Evolutionary conservation across 2,329 filamentous ascomycete genomes (phyloP).

Genomic region (Camillea tinctor): DNA sequence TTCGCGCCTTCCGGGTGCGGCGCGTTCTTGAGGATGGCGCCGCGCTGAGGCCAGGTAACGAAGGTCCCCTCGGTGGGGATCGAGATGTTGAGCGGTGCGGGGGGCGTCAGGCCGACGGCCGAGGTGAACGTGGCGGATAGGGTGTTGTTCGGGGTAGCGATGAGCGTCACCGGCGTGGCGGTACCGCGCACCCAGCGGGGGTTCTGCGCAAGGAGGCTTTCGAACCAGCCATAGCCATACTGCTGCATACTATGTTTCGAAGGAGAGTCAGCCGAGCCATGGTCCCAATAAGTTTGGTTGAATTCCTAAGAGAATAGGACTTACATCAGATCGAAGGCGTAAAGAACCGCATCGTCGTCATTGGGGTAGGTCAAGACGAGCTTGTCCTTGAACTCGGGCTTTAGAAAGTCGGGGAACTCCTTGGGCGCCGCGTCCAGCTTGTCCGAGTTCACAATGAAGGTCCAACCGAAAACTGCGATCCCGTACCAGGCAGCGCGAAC

Average conservation of each 20-base stretch:
- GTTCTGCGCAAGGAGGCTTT: constrained; percentile 46
- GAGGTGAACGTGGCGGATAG: constrained; percentile 37
- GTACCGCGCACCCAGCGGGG: constrained; percentile 54
- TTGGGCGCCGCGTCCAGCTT: constrained; percentile 34
- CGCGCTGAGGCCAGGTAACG: constrained; percentile 48
- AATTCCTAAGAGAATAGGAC: constrained; percentile 9
- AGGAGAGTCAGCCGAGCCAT: too few relatives aligned
- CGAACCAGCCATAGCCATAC: constrained; percentile 40
- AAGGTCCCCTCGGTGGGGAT: constrained; percentile 40
- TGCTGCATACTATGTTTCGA: too few relatives aligned
- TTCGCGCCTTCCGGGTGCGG: constrained; percentile 51
- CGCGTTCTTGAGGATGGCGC: constrained; percentile 47
- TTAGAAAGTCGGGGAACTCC: constrained; percentile 43
- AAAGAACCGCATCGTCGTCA: constrained; percentile 56
- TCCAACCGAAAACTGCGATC: constrained; percentile 38
- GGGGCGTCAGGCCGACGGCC: constrained; percentile 14
- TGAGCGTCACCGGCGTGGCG: constrained; percentile 39
- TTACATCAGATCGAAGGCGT: constrained; percentile 48
- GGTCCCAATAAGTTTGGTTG: too few relatives aligned
- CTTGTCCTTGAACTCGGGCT: constrained; percentile 52
- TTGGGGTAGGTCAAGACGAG: constrained; percentile 56
- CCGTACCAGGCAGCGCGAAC: constrained; percentile 42
- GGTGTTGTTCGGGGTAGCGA: constrained; percentile 29
- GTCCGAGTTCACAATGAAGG: constrained; percentile 36
- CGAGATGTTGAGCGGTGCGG: constrained; percentile 21